Evolutionary conservation across 2,329 filamentous ascomycete genomes (phyloP).

Genomic region (Aspergillus nomiae): DNA sequence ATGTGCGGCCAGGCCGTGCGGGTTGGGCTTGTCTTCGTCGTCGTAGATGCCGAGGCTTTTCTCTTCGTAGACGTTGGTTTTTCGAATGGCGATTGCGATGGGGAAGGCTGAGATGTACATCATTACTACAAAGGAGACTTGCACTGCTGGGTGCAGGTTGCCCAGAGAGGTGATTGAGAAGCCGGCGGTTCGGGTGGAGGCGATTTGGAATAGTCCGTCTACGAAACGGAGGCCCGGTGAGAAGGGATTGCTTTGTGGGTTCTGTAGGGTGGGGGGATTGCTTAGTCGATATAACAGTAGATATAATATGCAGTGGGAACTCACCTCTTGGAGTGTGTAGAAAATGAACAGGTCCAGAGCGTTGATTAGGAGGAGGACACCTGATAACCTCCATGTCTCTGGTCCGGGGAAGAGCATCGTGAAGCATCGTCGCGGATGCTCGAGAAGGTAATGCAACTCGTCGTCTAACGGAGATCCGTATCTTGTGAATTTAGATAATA

Average conservation of each 20-base stretch:
- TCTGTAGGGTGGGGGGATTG: background rate
- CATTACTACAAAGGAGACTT: constrained; percentile 96
- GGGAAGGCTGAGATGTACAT: constrained; percentile 99
- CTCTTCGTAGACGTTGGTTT: constrained; percentile 96
- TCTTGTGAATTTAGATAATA: constrained; percentile 67
- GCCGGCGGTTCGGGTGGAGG: constrained; percentile 85
- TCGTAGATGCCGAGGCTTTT: constrained; percentile 61
- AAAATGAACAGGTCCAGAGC: constrained; percentile 83
- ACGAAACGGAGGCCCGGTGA: constrained; percentile 63
- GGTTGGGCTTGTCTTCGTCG: constrained; percentile 55
- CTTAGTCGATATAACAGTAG: background rate
- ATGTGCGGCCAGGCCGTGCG: constrained; percentile 76
- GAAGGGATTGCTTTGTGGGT: background rate
- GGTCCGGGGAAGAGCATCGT: constrained; percentile 84
- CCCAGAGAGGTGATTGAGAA: constrained; percentile 79
- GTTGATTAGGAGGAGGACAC: constrained; percentile 78
- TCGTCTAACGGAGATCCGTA: constrained; percentile 72
- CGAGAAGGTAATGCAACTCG: constrained; percentile 82
- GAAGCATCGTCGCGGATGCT: constrained; percentile 92
- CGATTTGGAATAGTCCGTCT: constrained; percentile 85
- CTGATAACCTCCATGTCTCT: constrained; percentile 92
- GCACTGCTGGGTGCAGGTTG: constrained; percentile 80
- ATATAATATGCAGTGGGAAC: constrained; percentile 31
- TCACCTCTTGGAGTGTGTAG: constrained; percentile 75
- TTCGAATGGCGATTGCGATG: constrained; percentile 88